Evolutionary conservation across 73 alveolate genomes (phyloP).

Genomic region (Durusdinium trenchii): DNA sequence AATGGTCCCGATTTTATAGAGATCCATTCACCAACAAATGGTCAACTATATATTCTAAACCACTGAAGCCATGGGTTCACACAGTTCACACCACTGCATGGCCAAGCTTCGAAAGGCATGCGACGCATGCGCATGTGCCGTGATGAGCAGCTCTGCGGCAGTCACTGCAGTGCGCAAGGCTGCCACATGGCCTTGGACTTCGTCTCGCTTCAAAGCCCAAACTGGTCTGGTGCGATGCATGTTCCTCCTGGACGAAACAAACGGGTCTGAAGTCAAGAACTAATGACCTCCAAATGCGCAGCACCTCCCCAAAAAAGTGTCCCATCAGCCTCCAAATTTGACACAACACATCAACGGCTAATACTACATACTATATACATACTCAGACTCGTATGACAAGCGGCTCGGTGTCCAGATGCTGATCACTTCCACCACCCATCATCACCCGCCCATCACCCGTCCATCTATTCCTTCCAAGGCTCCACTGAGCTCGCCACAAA

Average conservation of each 20-base stretch:
- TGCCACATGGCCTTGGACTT: slow-evolving; percentile 29
- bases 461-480: not conserved
- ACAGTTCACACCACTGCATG: not conserved
- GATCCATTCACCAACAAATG: not conserved
- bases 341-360: too few species aligned
- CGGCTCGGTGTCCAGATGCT: too few species aligned
- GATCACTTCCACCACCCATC: too few species aligned
- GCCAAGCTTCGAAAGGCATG: slow-evolving; percentile 3
- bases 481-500: slow-evolving; percentile 50
- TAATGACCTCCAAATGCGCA: too few species aligned
- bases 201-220: not conserved
- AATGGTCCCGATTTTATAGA: not conserved
- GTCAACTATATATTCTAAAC: not conserved
- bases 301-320: too few species aligned
- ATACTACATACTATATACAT: too few species aligned
- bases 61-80: not conserved
- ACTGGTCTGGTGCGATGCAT: too few species aligned
- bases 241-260: too few species aligned
- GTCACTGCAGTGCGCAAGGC: slow-evolving; percentile 45
- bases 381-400: too few species aligned
- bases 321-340: too few species aligned
- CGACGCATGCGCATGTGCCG: slow-evolving; percentile 29
- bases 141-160: slow-evolving; percentile 56
- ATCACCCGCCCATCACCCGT: too few species aligned
- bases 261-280: too few species aligned